A percentile compares a stretch with the other conserved stretches of the same genome.
Evolutionary conservation across 345 rosid species (phyloP).

Genomic region (Ricinus communis): DNA sequence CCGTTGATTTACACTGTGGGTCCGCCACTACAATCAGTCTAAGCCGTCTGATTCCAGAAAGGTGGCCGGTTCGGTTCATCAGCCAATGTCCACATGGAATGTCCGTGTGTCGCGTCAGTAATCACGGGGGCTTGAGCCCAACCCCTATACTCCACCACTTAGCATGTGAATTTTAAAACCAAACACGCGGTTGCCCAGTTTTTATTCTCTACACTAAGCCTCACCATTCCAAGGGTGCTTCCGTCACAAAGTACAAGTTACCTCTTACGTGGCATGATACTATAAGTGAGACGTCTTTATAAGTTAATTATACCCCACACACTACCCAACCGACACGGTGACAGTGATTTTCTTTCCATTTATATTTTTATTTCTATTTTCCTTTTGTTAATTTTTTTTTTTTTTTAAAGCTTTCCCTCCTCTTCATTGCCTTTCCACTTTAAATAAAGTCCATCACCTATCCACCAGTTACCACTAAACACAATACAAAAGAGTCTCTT

Average conservation of each 20-base stretch:
- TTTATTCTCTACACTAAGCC: neutral
- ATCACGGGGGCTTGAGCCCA: slow-evolving; percentile 37
- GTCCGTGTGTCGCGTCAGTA: slow-evolving; percentile 46
- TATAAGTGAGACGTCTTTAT: too few relatives aligned
- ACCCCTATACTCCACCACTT: slow-evolving; percentile 8
- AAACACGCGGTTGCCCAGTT: slow-evolving; percentile 19
- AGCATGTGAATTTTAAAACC: neutral
- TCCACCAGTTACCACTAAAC: slow-evolving; percentile 21
- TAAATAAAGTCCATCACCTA: slow-evolving; percentile 6
- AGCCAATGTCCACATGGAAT: slow-evolving; percentile 29
- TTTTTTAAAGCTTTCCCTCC: neutral
- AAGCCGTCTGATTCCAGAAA: neutral
- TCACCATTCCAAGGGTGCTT: neutral
- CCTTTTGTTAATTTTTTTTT: neutral
- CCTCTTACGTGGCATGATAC: neutral
- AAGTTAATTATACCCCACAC: neutral
- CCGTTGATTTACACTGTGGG: neutral
- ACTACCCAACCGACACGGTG: slow-evolving; percentile 1
- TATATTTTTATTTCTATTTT: neutral
- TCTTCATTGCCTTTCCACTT: slow-evolving; percentile 5
- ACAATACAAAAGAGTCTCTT: neutral
- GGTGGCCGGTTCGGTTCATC: slow-evolving; percentile 2
- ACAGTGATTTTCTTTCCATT: neutral
- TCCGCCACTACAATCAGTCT: neutral
- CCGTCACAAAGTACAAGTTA: neutral